phyloP scores from a whole-genome alignment of 2,329 filamentous ascomycete genomes.

The Aspergillus jensenii region DNA sequence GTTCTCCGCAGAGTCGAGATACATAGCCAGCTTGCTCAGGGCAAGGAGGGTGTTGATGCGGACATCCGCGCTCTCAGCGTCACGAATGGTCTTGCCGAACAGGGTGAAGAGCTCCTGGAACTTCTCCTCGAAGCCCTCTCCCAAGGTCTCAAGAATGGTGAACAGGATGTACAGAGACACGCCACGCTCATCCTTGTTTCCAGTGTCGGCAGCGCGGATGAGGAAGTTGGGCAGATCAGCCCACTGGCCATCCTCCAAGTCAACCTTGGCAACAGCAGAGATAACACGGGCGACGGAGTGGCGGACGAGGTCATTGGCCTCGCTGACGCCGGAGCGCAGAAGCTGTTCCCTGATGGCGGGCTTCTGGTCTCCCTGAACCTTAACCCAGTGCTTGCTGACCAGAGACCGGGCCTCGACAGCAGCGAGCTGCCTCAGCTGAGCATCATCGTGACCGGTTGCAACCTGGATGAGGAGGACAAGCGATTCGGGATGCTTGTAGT shows the following conservation, averaged over 20 bases:
- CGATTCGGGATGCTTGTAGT: constrained; percentile 81
- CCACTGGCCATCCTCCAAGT: constrained; percentile 87
- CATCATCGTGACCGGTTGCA: constrained; percentile 71
- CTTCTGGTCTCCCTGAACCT: constrained; percentile 73
- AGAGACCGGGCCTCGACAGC: constrained; percentile 85
- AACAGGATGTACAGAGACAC: constrained; percentile 92
- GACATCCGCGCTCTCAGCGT: constrained; percentile 87
- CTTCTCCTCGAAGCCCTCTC: constrained; percentile 79
- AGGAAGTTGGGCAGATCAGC: constrained; percentile 75
- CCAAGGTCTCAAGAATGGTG: constrained; percentile 85
- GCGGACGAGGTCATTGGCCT: constrained; percentile 72
- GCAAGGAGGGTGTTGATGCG: constrained; percentile 92
- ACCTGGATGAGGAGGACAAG: constrained; percentile 86
- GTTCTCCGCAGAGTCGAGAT: constrained; percentile 86
- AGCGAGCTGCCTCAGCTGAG: constrained; percentile 80
- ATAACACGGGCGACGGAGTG: constrained; percentile 88
- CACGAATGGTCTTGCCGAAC: constrained; percentile 83
- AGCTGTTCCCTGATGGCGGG: constrained; percentile 76
- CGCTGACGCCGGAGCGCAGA: constrained; percentile 77
- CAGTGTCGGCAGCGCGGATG: constrained; percentile 73
- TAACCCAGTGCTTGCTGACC: constrained; percentile 81
- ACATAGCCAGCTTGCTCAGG: constrained; percentile 81
- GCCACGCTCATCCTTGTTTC: constrained; percentile 76
- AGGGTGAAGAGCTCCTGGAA: constrained; percentile 76
- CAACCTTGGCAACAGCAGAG: constrained; percentile 79